Conservation (phyloP, 495 filamentous ascomycete genomes). For the Aspergillus leporis region DNA sequence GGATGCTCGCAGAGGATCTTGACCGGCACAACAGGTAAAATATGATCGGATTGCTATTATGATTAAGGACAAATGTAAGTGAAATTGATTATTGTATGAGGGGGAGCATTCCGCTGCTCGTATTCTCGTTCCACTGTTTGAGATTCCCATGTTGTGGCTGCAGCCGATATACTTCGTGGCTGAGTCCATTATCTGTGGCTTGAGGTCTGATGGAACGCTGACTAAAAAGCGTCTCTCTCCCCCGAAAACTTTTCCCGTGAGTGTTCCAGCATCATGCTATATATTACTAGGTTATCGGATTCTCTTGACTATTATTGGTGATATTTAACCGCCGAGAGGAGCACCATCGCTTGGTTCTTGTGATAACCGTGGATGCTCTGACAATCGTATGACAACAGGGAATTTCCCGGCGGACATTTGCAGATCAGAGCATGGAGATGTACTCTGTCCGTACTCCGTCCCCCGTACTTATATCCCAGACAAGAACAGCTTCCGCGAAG, state of each 20-base stretch:
- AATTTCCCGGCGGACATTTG: slow-evolving; percentile 1
- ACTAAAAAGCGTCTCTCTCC: background rate
- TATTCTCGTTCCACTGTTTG: slow-evolving; percentile 1
- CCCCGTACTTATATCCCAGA: background rate
- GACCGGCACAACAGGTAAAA: background rate
- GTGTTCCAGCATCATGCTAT: background rate
- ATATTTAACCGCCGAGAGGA: background rate
- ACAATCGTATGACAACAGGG: slow-evolving; percentile 2
- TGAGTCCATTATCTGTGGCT: background rate
- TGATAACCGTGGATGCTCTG: background rate
- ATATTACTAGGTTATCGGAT: background rate
- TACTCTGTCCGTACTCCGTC: background rate
- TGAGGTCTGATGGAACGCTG: background rate
- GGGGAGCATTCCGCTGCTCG: background rate
- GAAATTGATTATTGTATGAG: background rate
- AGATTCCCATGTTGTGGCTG: slow-evolving; percentile 1
- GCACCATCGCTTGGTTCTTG: background rate
- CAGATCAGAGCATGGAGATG: background rate
- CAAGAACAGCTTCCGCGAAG: background rate
- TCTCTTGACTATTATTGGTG: background rate
- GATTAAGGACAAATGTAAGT: background rate
- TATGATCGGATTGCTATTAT: background rate
- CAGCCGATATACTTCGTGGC: background rate
- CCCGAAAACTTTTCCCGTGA: background rate
- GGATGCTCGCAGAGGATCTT: background rate